Base-by-base conservation (phyloP, 2,329 filamentous ascomycete genomes). In the Neonectria magnoliae region DNA sequence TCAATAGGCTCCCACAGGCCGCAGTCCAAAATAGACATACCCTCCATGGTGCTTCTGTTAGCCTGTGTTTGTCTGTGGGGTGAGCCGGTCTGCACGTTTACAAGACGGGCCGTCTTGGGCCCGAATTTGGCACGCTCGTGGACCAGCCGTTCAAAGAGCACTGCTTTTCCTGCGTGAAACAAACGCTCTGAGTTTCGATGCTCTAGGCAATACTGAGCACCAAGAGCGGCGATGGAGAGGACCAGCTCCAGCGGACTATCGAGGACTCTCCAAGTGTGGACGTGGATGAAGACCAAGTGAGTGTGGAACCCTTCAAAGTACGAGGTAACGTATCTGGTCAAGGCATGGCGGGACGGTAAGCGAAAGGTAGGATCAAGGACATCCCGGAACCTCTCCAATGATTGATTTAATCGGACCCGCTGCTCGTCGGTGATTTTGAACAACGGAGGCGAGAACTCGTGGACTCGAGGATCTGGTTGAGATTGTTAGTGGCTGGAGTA, bases 131-230 rank as follows among this genome's bases (percentile, higher is more conserved):
- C 69, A 1, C 60, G 64, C 16, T 73, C 70, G 3, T 68, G 70
- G 0, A 60, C 53, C 2, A 81, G 54, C 5, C 75, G 68, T n/a
- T 79, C 75, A 57, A 78, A 51, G 0, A 79, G 33, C 1, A 81
- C 67, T 0, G 76, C 68, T 56, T 77, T 79, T 0, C 73, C 77
- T 1, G 76, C 74, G 6, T 72, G 68, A 45, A 81, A 81, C 0
- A 81, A 47, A 1, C 72, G 70, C n/a, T 78, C 76, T 0, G 78
- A 78, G 13, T 71, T 75, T 1, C 73, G 74, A 3, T 76, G 74
- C 65, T 81, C 79, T 27, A 80, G 80, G 20, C 78, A 78, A 57
- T 80, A 80, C 65, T 81, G 79, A 0, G 79, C 78, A 0, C 78
- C 78, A 4, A 81, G 70, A 0, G 78, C 72, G 1, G 75, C 69